Base-by-base conservation (phyloP, 2,329 filamentous ascomycete genomes). In the Stachybotrys chlorohalonatus region DNA sequence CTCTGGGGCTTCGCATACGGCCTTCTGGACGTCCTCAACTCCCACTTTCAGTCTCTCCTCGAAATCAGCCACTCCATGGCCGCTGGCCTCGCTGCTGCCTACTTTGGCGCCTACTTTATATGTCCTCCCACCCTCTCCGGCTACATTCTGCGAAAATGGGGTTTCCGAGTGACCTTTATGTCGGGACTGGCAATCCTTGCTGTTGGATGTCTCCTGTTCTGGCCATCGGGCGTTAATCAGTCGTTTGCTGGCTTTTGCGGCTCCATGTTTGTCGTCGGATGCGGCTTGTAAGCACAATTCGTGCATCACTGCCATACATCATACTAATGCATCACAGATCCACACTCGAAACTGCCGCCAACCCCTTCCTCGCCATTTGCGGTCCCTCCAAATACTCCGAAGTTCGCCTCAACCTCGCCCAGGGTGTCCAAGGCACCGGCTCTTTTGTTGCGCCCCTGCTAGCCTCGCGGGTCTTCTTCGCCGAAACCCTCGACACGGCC, bases 101-200 rank as follows among this genome's bases (percentile, higher is more conserved):
- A 75, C 62, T 75, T 74, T 47, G 72, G 71, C 53, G 71, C 70
- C 54, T 74, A 73, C 60, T 66, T 70, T 53, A 60, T 75, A 49
- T 70, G 70, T 53, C 71, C 72, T 16, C 65, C 71, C 7, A 74
- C 72, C 16, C 63, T 74, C 54, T 71, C 69, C 3, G 71, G 70
- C 52, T 74, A 66, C 62, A 67, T 85, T 61, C 72, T 85, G 31
- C 77, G 81, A 49, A 73, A 73, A 55, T 83, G 74, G 59, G 82
- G 83, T 17, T 85, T 83, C 66, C 76, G 81, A 49, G 75, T 75
- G 55, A 83, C 82, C 17, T 85, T 85, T 66, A 84, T 85, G 62
- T 73, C 77, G 8, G 81, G 82, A 1, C 73, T 84, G 1, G 71
- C 66, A 45, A 69, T 84, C 7, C 80, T 81, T 57, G 79, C 78